Evolutionary conservation across 192 early-diverging fungal species (phyloP).

Genomic region (Diversispora epigaea): DNA sequence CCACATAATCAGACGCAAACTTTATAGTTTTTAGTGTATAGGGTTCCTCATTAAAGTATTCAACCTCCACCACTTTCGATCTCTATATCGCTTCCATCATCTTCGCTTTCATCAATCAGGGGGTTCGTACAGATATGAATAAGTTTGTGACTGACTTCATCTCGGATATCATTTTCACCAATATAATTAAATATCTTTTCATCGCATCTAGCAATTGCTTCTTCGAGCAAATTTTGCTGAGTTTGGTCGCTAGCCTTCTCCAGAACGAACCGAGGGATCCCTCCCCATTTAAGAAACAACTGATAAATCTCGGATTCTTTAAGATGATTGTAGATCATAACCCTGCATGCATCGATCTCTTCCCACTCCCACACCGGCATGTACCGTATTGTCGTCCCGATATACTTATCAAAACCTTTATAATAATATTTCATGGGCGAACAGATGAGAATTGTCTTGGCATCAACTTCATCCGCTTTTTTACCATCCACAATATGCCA

Average conservation of each 20-base stretch:
- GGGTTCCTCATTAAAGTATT: background rate
- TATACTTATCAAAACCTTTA: constrained; percentile 3
- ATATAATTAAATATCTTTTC: background rate
- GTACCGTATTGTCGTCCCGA: no score
- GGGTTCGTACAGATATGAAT: constrained; percentile 12
- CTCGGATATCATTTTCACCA: no score
- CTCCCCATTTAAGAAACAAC: background rate
- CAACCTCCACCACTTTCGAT: no score
- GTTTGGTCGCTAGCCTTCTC: background rate
- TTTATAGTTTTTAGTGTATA: background rate
- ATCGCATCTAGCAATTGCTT: background rate
- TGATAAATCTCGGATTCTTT: background rate
- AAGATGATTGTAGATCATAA: background rate
- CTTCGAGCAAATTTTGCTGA: constrained; percentile 6
- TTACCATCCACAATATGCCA: background rate
- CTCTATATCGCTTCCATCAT: background rate
- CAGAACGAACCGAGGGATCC: constrained; percentile 1
- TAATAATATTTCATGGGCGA: background rate
- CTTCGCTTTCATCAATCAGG: background rate
- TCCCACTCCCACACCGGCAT: background rate
- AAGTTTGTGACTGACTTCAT: background rate
- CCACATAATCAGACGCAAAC: constrained; percentile 22
- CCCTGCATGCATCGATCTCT: background rate
- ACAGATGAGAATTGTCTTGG: constrained; percentile 2
- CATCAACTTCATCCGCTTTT: background rate